Evolutionary conservation across 805 yeast genomes (phyloP).

Genomic region (Starmerella sp.): DNA sequence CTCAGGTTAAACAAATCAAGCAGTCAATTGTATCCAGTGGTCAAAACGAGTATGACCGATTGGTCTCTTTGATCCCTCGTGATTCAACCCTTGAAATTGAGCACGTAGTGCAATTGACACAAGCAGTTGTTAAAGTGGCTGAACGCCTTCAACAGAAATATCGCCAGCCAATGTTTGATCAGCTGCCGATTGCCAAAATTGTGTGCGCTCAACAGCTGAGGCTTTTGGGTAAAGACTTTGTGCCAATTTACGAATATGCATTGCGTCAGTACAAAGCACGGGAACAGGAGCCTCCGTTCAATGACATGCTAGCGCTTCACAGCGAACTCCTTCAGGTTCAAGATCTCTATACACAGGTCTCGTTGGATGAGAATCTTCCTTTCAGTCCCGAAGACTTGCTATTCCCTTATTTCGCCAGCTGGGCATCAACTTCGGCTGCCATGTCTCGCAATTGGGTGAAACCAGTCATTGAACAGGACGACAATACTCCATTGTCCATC

Average conservation of each 20-base stretch:
- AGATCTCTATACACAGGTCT: constrained; percentile 40
- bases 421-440: constrained; percentile 37
- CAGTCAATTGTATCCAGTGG: constrained; percentile 33
- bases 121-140: constrained; percentile 40
- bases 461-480: constrained; percentile 48
- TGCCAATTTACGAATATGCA: constrained; percentile 28
- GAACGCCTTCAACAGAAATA: constrained; percentile 47
- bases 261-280: constrained; percentile 19
- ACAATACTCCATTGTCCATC: constrained; percentile 41
- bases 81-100: constrained; percentile 41
- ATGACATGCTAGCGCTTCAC: constrained; percentile 50
- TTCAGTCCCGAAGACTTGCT: constrained; percentile 50
- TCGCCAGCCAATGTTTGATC: constrained; percentile 49
- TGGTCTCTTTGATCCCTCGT: constrained; percentile 46
- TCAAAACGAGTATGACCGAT: constrained; percentile 35
- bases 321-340: constrained; percentile 43
- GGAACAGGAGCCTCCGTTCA: constrained; percentile 31
- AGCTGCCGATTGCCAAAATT: constrained; percentile 38
- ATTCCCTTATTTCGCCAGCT: constrained; percentile 35
- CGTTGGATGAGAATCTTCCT: constrained; percentile 35
- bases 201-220: constrained; percentile 27
- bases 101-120: constrained; percentile 49
- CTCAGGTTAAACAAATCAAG: constrained; percentile 35
- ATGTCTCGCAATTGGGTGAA: constrained; percentile 40
- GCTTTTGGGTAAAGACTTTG: constrained; percentile 28